phyloP scores from a whole-genome alignment of 2,329 filamentous ascomycete genomes.

The Hypocreales sp. region DNA sequence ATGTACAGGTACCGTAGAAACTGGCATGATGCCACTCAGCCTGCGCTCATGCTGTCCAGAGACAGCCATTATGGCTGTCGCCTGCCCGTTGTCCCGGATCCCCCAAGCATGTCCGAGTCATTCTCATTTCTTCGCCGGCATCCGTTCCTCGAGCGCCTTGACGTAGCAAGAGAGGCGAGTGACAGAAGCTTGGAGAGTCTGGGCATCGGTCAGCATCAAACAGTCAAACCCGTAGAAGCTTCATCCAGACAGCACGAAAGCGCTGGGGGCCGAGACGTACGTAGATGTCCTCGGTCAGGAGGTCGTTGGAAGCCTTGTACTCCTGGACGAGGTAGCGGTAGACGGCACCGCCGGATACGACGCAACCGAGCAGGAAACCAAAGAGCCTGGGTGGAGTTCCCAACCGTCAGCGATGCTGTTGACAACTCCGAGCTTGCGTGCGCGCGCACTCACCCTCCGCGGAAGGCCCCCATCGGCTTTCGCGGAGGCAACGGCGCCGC shows the following conservation, averaged over 20 bases:
- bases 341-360: slow-evolving; percentile 62
- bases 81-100: too few species aligned
- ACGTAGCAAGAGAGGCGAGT: slow-evolving; percentile 77
- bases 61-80: too few species aligned
- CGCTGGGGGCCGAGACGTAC: slow-evolving; percentile 39
- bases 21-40: too few species aligned
- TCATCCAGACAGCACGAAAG: neutral
- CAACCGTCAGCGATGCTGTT: too few species aligned
- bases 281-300: slow-evolving; percentile 90
- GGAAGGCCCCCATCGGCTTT: slow-evolving; percentile 45
- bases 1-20: too few species aligned
- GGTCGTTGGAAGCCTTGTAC: slow-evolving; percentile 85
- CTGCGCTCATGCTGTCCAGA: too few species aligned
- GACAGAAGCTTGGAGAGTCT: slow-evolving; percentile 81
- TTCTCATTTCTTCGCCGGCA: slow-evolving; percentile 53
- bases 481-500: slow-evolving; percentile 34
- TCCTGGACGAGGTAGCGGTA: slow-evolving; percentile 91
- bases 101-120: too few species aligned
- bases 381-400: slow-evolving; percentile 50
- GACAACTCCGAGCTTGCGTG: too few species aligned
- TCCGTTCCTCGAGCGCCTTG: slow-evolving; percentile 64
- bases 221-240: neutral
- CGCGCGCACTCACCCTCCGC: slow-evolving; percentile 47
- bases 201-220: slow-evolving; percentile 1
- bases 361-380: slow-evolving; percentile 78